Evolutionary conservation across 2,329 filamentous ascomycete species (phyloP), one percentile per base, ranked within the genome.

Genomic region (Trichoderma semiorbis): DNA sequence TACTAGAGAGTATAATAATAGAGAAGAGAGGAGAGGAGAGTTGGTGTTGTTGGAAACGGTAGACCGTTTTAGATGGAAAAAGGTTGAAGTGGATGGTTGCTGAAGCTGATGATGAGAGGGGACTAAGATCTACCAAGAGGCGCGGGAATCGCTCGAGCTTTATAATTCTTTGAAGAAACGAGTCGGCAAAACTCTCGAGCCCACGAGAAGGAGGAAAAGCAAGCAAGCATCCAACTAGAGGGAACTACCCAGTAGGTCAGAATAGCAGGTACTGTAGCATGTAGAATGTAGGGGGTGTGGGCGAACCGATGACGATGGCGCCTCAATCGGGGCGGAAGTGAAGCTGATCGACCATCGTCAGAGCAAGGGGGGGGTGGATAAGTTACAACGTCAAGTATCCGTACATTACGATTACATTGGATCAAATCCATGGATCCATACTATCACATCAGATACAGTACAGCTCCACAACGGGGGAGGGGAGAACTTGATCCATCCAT

Each of bases 321-420:
- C 58, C 58, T 39, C 68, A 47, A 36, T 50, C 65, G 53, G 65
- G 65, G 34, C 21, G 66, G 66, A 69, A 21, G 57, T 62, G 57
- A 60, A 69, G 66, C 66, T 69, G 66, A 69, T 69, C 57, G 66
- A 24, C 66, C 65, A 69, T 70, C 58, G 68, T 63, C 68, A 63
- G 7, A 67, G 32, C 28, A 30, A 28, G 39, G 39, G 18, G 43
- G 47, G 30, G 63, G 34, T 34, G 32, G 32, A 5, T 34, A 1
- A 34, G 12, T 36, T 14, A 36, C 34, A 36, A 36, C 34, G 34
- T 36, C 34, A 36, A 36, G 34, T 36, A 36, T 36, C 34, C 34
- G 34, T 36, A 36, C 34, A 36, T 36, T 36, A 36, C 34, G 34
- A 36, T 36, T 36, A 36, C 14, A 36, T 36, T 36, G 34, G 34